phyloP scores from a whole-genome alignment of 2,329 filamentous ascomycete genomes.

The Ceratocystis cubensis region DNA sequence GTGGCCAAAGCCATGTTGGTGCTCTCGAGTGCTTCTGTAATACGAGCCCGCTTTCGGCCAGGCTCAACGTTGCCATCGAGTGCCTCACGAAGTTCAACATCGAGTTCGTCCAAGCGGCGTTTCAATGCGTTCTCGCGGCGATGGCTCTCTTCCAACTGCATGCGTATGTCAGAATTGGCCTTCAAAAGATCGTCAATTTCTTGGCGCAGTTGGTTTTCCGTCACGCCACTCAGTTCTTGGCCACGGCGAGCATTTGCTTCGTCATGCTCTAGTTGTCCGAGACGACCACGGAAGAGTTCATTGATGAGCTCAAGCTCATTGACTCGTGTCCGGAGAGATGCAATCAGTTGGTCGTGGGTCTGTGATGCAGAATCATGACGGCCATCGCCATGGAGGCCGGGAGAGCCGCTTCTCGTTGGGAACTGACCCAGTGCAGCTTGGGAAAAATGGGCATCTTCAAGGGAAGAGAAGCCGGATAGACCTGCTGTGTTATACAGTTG shows the following conservation, averaged over 20 bases:
- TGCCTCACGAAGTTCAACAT: conserved; percentile 38
- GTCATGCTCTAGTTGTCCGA: conserved; percentile 67
- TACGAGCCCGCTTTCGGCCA: conserved; percentile 15
- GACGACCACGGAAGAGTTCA: conserved; percentile 61
- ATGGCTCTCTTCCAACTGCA: conserved; percentile 63
- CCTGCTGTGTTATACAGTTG: conserved; percentile 54
- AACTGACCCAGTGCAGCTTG: conserved; percentile 35
- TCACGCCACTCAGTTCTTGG: conserved; percentile 42
- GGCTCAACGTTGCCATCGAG: conserved; percentile 26
- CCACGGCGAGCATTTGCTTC: conserved; percentile 55
- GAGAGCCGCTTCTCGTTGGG: conserved; percentile 44
- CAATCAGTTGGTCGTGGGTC: conserved; percentile 66
- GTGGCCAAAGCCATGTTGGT: conserved; percentile 27
- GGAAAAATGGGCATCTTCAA: conserved; percentile 59
- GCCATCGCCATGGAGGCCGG: conserved; percentile 45
- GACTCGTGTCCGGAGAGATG: conserved; percentile 83
- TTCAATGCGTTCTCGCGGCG: conserved; percentile 71
- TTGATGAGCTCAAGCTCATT: conserved; percentile 94
- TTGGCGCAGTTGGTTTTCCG: conserved; percentile 44
- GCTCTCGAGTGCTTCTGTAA: conserved; percentile 28
- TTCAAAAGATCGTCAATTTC: conserved; percentile 40
- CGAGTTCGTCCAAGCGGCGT: conserved; percentile 66
- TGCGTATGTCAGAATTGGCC: conserved; percentile 37
- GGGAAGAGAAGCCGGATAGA: conserved; percentile 64
- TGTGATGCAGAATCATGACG: conserved; percentile 54